Evolutionary conservation across 169 alveolate species (phyloP).

Genomic region (Hepatocystis sp.): DNA sequence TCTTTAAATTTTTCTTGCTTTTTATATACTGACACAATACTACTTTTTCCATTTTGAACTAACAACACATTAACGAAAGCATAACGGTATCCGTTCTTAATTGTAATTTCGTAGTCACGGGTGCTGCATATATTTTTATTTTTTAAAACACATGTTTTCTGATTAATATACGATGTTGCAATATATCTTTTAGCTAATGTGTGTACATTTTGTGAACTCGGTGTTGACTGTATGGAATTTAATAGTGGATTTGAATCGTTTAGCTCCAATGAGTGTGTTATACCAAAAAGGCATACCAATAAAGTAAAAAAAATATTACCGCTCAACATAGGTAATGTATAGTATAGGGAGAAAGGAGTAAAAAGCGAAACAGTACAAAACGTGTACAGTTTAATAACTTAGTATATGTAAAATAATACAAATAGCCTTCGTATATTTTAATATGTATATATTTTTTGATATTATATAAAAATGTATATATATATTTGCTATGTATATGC

Average conservation of each 20-base stretch:
- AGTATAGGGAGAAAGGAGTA: background rate
- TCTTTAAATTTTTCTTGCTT: conserved; percentile 4
- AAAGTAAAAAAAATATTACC: conserved; percentile 6
- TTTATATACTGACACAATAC: conserved; percentile 36
- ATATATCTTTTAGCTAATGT: no score
- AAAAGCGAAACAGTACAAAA: background rate
- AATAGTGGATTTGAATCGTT: no score
- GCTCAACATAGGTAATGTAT: background rate
- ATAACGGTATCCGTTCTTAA: conserved; percentile 47
- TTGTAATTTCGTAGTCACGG: conserved; percentile 20
- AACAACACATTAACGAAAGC: conserved; percentile 22
- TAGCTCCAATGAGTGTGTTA: conserved; percentile 14
- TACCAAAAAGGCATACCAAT: conserved; percentile 45
- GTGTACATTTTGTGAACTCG: no score
- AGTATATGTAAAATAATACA: no score
- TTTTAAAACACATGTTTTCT: conserved; percentile 26
- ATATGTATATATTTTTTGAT: no score
- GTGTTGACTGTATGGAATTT: no score
- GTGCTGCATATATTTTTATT: conserved; percentile 29
- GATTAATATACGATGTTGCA: no score
- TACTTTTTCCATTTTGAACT: conserved; percentile 55
- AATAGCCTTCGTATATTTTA: no score
- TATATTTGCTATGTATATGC: no score
- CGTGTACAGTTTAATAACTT: no score
- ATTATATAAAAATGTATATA: no score